These are phyloP conservation scores for Blastobotrys attinorum DNA, from an alignment of 805 yeast genomes.

Conservation along the genomic window DNA sequence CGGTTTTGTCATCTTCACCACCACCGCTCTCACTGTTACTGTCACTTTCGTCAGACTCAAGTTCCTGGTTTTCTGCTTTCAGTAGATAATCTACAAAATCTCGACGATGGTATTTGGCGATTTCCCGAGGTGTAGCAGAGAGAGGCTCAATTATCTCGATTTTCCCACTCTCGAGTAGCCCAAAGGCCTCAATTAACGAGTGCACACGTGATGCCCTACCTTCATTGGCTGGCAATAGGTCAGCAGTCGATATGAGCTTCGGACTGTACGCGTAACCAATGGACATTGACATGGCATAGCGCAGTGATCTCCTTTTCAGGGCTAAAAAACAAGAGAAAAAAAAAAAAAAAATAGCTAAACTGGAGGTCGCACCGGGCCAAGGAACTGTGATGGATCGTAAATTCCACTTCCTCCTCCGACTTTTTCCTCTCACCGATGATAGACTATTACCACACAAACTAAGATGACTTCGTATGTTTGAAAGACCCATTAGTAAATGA, in stretches of 20 bases:
- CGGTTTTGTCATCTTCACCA: slow-evolving; percentile 3
- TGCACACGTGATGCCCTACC: slow-evolving; percentile 42
- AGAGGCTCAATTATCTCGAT: slow-evolving; percentile 21
- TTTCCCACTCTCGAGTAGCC: slow-evolving; percentile 26
- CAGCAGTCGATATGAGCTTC: slow-evolving; percentile 23
- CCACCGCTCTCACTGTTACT: slow-evolving; percentile 5
- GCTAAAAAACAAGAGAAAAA: not conserved
- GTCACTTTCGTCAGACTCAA: slow-evolving; percentile 7
- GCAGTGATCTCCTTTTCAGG: too few relatives aligned
- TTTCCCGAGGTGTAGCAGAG: slow-evolving; percentile 31
- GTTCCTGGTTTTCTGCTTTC: slow-evolving; percentile 15
- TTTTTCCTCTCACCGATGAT: too few relatives aligned
- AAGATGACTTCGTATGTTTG: too few relatives aligned
- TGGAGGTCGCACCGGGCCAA: not conserved
- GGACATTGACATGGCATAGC: slow-evolving; percentile 4
- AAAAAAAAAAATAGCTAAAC: not conserved
- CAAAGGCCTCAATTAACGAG: slow-evolving; percentile 36
- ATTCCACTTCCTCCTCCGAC: too few relatives aligned
- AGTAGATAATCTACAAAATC: slow-evolving; percentile 37
- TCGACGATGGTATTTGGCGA: slow-evolving; percentile 43
- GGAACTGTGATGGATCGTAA: not conserved
- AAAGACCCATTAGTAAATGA: too few relatives aligned
- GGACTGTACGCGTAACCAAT: slow-evolving; percentile 22
- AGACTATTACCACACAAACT: too few relatives aligned
- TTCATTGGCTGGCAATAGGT: slow-evolving; percentile 45